phyloP scores from a whole-genome alignment of 805 yeast genomes.

The Danielozyma ontarioensis region DNA sequence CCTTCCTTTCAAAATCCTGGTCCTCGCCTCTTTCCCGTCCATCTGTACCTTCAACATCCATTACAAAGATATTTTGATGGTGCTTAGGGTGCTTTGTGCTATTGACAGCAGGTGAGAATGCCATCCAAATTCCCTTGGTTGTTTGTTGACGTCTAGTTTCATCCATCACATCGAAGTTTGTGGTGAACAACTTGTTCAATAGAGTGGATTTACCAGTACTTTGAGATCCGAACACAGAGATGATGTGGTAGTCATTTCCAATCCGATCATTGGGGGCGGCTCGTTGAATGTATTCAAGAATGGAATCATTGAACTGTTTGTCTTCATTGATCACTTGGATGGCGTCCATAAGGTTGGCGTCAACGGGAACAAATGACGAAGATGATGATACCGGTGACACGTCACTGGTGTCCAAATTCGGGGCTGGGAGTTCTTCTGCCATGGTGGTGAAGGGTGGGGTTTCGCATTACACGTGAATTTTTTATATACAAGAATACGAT shows the following conservation, averaged over 20 bases:
- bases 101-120: conserved; percentile 30
- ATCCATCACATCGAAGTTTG: conserved; percentile 90
- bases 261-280: conserved; percentile 30
- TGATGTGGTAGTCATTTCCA: conserved; percentile 79
- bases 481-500: not conserved
- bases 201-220: conserved; percentile 95
- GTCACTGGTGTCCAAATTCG: not conserved
- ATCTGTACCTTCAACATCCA: conserved; percentile 99
- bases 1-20: conserved; percentile 95
- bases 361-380: conserved; percentile 39
- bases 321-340: conserved; percentile 61
- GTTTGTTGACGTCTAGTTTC: conserved; percentile 84
- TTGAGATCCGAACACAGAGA: conserved; percentile 96
- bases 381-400: conserved; percentile 20
- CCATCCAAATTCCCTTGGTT: conserved; percentile 45
- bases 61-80: conserved; percentile 55
- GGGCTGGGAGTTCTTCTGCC: not conserved
- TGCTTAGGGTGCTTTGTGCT: conserved; percentile 1
- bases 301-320: conserved; percentile 43
- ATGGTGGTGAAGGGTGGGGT: too few relatives aligned
- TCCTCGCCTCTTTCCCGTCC: conserved; percentile 98
- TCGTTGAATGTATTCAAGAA: conserved; percentile 29
- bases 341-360: conserved; percentile 30
- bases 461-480: not conserved
- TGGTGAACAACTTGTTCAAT: conserved; percentile 78